phyloP scores from a whole-genome alignment of 495 filamentous ascomycete species.

The Hypoxylon fuscum region DNA sequence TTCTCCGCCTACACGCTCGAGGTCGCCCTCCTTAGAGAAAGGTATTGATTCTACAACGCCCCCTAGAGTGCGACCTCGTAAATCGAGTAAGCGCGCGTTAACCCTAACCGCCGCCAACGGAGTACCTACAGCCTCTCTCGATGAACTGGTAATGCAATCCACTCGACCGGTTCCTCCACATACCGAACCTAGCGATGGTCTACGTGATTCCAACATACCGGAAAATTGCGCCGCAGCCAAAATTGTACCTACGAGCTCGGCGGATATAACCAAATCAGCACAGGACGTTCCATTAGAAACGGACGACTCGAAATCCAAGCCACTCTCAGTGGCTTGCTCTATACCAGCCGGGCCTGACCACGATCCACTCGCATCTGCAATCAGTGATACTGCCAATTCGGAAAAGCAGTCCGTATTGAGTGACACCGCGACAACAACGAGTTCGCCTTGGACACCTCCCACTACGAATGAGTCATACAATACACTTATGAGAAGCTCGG shows the following conservation, averaged over 20 bases:
- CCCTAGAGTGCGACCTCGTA: slow-evolving; percentile 23
- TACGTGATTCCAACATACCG: not conserved
- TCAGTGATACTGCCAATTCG: not conserved
- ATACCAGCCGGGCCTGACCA: not conserved
- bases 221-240: not conserved
- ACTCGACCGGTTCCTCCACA: not conserved
- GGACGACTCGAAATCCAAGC: not conserved
- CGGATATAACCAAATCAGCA: not conserved
- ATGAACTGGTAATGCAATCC: slow-evolving; percentile 26
- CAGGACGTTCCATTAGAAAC: too few species aligned
- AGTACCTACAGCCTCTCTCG: slow-evolving; percentile 16
- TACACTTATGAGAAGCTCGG: not conserved
- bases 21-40: slow-evolving; percentile 27
- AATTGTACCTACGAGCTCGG: not conserved
- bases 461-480: not conserved
- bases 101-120: slow-evolving; percentile 14
- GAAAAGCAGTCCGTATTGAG: not conserved
- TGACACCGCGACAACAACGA: not conserved
- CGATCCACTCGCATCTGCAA: not conserved
- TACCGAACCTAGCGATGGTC: not conserved
- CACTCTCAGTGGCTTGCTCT: slow-evolving; percentile 5
- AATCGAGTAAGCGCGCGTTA: slow-evolving; percentile 32
- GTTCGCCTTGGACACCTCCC: not conserved
- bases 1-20: slow-evolving; percentile 28
- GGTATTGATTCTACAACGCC: slow-evolving; percentile 4